phyloP scores from a whole-genome alignment of 345 rosid species.

The Acer yangbiense region DNA sequence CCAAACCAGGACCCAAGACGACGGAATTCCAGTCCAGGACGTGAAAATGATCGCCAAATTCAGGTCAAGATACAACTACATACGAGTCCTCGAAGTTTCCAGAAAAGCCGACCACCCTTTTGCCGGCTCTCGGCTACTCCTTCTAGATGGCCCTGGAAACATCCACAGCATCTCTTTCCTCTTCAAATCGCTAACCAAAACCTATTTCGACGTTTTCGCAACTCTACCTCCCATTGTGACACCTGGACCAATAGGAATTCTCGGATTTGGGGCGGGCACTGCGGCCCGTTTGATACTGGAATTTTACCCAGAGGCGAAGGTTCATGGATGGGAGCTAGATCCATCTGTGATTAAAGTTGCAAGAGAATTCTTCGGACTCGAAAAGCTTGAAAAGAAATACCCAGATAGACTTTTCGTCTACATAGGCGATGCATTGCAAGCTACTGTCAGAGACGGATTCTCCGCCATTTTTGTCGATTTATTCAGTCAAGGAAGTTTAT shows the following conservation, averaged over 20 bases:
- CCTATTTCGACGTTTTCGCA: slow-evolving; percentile 90
- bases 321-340: slow-evolving; percentile 96
- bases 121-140: slow-evolving; percentile 72
- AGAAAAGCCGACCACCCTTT: slow-evolving; percentile 71
- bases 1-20: slow-evolving; percentile 37
- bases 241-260: slow-evolving; percentile 73
- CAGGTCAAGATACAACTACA: slow-evolving; percentile 80
- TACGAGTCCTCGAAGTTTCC: slow-evolving; percentile 77
- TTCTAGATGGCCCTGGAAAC: slow-evolving; percentile 84
- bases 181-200: slow-evolving; percentile 58
- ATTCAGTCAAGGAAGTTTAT: slow-evolving; percentile 68
- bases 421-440: slow-evolving; percentile 66
- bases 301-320: slow-evolving; percentile 48
- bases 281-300: slow-evolving; percentile 69
- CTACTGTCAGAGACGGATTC: slow-evolving; percentile 57
- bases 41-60: slow-evolving; percentile 67
- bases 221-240: slow-evolving; percentile 76
- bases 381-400: slow-evolving; percentile 62
- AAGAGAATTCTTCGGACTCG: slow-evolving; percentile 72
- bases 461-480: slow-evolving; percentile 68
- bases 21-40: slow-evolving; percentile 67
- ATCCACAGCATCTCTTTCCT: slow-evolving; percentile 88
- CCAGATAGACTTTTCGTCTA: slow-evolving; percentile 59
- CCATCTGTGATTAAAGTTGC: slow-evolving; percentile 77
- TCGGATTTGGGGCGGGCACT: slow-evolving; percentile 90